Conservation (phyloP, 306 rosid genomes). For the Prunus armeniaca region DNA sequence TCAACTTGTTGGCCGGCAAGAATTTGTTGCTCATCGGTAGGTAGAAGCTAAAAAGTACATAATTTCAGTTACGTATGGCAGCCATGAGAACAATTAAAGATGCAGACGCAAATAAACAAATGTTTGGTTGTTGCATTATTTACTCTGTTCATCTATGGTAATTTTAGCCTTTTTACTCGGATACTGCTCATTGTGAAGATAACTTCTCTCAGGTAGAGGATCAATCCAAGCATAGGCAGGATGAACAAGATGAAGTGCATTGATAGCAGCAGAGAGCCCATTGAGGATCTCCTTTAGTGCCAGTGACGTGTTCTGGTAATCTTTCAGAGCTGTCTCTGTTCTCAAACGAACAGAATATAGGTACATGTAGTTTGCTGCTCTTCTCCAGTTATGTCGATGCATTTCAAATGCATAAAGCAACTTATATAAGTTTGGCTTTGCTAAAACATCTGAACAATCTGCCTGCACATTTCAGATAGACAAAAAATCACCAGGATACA, state of each 20-base stretch:
- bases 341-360: conserved; percentile 75
- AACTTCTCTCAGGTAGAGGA: conserved; percentile 49
- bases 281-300: conserved; percentile 74
- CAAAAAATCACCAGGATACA: conserved; percentile 18
- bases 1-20: neutral
- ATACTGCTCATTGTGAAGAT: conserved; percentile 46
- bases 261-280: conserved; percentile 82
- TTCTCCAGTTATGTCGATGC: conserved; percentile 88
- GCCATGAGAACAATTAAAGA: conserved; percentile 17
- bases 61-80: conserved; percentile 6
- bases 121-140: conserved; percentile 29
- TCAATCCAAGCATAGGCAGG: conserved; percentile 88
- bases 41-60: neutral
- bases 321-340: conserved; percentile 58
- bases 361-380: conserved; percentile 80
- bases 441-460: conserved; percentile 80
- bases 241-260: conserved; percentile 85
- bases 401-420: conserved; percentile 89
- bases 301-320: conserved; percentile 48
- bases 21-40: neutral
- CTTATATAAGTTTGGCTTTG: conserved; percentile 87
- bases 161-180: conserved; percentile 77
- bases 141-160: conserved; percentile 57
- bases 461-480: conserved; percentile 48
- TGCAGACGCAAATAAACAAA: conserved; percentile 3